Percentiles rank a stretch among this genome's conserved stretches.
These are phyloP conservation scores for Dipteronia sinensis DNA, from an alignment of 345 rosid genomes.

Conservation along the genomic window DNA sequence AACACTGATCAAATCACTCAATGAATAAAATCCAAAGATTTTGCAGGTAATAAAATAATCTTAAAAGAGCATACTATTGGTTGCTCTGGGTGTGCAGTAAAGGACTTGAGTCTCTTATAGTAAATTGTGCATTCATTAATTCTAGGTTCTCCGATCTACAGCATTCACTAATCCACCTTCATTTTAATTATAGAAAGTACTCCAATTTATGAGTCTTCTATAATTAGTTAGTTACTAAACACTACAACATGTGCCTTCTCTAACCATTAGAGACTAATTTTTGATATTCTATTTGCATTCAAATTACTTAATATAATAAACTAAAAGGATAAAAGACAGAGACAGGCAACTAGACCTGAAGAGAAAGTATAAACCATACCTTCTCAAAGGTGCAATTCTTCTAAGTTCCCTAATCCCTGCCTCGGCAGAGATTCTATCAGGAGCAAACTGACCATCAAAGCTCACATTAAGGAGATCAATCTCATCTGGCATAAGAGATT, in stretches of 20 bases:
- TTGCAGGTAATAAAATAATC: background rate
- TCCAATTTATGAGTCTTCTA: background rate
- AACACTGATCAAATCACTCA: background rate
- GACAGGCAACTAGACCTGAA: background rate
- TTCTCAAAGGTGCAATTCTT: constrained; percentile 71
- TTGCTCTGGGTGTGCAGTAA: background rate
- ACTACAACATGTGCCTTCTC: background rate
- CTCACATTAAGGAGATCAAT: constrained; percentile 92
- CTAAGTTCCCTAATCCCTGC: constrained; percentile 73
- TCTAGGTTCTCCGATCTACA: background rate
- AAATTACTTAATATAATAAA: constrained; percentile 6
- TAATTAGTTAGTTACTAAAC: background rate
- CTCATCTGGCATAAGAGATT: constrained; percentile 53
- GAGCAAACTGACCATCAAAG: constrained; percentile 87
- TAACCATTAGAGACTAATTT: background rate
- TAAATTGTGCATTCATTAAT: background rate
- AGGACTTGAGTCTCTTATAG: background rate
- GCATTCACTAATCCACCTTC: background rate
- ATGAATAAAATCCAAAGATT: background rate
- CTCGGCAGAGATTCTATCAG: constrained; percentile 86
- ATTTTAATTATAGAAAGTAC: background rate
- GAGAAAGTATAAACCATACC: constrained; percentile 37
- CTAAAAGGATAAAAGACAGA: background rate
- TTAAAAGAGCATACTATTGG: background rate
- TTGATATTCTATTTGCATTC: background rate